Evolutionary conservation across 2,329 filamentous ascomycete species (phyloP).

Genomic region (Ilyonectria robusta): DNA sequence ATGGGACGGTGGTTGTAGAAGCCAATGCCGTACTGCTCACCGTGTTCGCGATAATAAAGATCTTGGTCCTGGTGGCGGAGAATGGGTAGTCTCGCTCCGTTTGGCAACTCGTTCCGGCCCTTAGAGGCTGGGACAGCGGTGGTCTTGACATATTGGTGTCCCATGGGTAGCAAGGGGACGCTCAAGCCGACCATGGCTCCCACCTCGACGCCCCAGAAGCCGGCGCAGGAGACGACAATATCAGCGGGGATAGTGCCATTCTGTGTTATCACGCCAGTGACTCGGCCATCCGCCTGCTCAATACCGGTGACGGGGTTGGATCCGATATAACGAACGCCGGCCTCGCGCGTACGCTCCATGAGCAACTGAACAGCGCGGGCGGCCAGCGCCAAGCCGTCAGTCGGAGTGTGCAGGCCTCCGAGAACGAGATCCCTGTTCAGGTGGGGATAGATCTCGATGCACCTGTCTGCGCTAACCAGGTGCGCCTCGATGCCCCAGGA

Average conservation of each 20-base stretch:
- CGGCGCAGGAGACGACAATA: constrained; percentile 74
- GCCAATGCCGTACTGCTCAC: constrained; percentile 73
- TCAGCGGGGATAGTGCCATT: constrained; percentile 68
- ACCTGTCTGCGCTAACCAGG: constrained; percentile 67
- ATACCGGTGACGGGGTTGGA: constrained; percentile 72
- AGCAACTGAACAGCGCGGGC: constrained; percentile 73
- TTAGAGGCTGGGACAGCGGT: constrained; percentile 62
- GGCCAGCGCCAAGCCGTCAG: constrained; percentile 72
- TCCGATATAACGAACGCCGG: constrained; percentile 71
- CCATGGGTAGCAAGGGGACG: constrained; percentile 72
- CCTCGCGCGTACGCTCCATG: constrained; percentile 68
- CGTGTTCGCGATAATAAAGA: constrained; percentile 76
- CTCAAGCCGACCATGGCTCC: constrained; percentile 72
- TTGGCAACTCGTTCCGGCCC: constrained; percentile 54
- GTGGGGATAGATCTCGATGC: constrained; percentile 66
- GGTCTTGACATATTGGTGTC: constrained; percentile 76
- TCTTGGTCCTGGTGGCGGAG: constrained; percentile 75
- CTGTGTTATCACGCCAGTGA: constrained; percentile 70
- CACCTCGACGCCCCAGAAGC: constrained; percentile 77
- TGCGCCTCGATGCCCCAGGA: constrained; percentile 73
- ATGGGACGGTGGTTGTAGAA: constrained; percentile 76
- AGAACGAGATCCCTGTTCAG: constrained; percentile 68
- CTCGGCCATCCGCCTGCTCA: constrained; percentile 60
- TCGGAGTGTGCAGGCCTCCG: constrained; percentile 72
- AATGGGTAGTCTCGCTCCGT: constrained; percentile 70